phyloP scores from a whole-genome alignment of 768 basidiomycete species.

The Roridomyces roridus region DNA sequence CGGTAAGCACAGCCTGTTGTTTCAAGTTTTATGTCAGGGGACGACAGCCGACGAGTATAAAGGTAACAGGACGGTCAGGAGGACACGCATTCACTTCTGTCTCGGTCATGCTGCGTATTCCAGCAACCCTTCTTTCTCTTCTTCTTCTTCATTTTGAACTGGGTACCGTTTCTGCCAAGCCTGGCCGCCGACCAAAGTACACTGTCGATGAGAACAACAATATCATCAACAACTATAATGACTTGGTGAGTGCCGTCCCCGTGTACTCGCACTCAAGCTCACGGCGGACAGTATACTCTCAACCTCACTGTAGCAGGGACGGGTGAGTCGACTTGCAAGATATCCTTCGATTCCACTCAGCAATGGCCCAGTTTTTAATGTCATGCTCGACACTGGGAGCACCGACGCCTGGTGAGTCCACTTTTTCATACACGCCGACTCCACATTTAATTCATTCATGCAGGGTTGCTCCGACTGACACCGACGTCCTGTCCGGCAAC shows the following conservation, averaged over 20 bases:
- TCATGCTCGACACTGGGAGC: conserved; percentile 46
- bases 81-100: no score
- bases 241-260: conserved; percentile 21
- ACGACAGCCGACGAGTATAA: no score
- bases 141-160: conserved; percentile 18
- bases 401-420: conserved; percentile 41
- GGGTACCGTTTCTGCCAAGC: conserved; percentile 17
- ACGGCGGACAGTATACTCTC: conserved; percentile 11
- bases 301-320: conserved; percentile 22
- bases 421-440: not conserved
- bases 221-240: conserved; percentile 23
- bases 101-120: no score
- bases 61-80: no score
- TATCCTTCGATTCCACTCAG: not conserved
- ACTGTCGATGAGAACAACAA: conserved; percentile 17
- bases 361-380: conserved; percentile 36
- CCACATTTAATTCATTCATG: not conserved
- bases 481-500: conserved; percentile 34
- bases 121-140: conserved; percentile 20
- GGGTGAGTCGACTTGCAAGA: not conserved
- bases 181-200: conserved; percentile 15
- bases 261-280: not conserved
- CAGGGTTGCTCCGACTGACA: conserved; percentile 45
- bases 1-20: no score
- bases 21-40: no score